Percentiles rank a stretch among this genome's conserved stretches.
Conservation (phyloP, 2,329 filamentous ascomycete species). For the Lojkania enalia region DNA sequence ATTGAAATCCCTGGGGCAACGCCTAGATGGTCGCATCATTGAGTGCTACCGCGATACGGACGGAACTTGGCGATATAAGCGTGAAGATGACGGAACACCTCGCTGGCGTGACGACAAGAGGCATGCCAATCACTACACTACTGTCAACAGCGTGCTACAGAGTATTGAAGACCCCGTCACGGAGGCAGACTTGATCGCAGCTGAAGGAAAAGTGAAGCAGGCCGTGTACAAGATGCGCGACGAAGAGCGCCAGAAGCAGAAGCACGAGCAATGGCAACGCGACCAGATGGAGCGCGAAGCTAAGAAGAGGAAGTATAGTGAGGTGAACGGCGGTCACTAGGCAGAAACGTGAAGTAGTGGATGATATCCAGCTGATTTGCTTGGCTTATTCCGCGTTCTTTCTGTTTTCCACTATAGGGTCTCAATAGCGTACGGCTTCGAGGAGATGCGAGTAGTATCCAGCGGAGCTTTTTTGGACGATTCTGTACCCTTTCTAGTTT, state of each 20-base stretch:
- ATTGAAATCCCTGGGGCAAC: conserved; percentile 72
- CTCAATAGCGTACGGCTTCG: no score
- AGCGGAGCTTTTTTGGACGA: no score
- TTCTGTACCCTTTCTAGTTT: no score
- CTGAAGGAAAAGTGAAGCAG: conserved; percentile 71
- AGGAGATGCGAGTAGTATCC: no score
- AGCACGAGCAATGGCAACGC: conserved; percentile 19
- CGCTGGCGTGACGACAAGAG: conserved; percentile 91
- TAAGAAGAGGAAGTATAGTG: conserved; percentile 42
- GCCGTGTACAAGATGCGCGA: conserved; percentile 71
- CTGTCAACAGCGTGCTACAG: conserved; percentile 82
- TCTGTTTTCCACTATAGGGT: no score
- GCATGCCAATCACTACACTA: conserved; percentile 85
- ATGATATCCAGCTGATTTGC: no score
- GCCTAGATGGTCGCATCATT: conserved; percentile 83
- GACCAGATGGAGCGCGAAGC: conserved; percentile 21
- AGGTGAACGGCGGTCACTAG: conserved; percentile 14
- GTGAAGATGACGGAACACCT: conserved; percentile 54
- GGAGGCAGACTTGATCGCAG: conserved; percentile 74
- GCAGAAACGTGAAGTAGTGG: no score
- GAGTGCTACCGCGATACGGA: conserved; percentile 83
- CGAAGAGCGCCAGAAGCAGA: conserved; percentile 38
- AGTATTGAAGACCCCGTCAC: conserved; percentile 87
- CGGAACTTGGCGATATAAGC: conserved; percentile 75
- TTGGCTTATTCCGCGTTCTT: no score